Base-by-base conservation (phyloP, 495 filamentous ascomycete species). In the Penicillium bovifimosum region DNA sequence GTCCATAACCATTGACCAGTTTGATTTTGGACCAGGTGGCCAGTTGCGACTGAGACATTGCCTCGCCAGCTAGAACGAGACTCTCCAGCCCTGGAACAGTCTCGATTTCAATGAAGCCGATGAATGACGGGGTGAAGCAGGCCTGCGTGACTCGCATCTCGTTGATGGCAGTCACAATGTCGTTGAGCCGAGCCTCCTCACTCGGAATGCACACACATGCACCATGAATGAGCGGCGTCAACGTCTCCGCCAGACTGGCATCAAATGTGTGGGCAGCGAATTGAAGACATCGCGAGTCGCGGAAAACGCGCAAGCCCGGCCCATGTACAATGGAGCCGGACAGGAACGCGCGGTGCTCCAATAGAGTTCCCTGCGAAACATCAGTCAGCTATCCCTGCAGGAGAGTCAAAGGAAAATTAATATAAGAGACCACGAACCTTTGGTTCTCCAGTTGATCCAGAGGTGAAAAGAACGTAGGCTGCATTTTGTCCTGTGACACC, bases 1-100 rank as follows among this genome's bases (percentile, higher is more conserved):
- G 83, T 0, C 83, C 83, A 50, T 85, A 86, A 3, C 71, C 81
- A 60, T 85, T 85, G 52, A 84, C 59, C 43, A 82, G 67, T 64
- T 68, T 66, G 31, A 77, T 71, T 50, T 62, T 70, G 10, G 74
- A 79, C 83, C 83, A 86, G 18, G 69, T 75, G 1, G 69, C 63
- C 32, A 80, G 62, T 50, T 80, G 61, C 3, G 73, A 72, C 34
- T 71, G 67, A 18, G 75, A 74, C 74, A 85, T 78, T 34, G 77
- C 66, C 60, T 86, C 83, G 7, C 81, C 81, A 7, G 65, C 75
- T 27, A 78, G 62, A 16, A 77, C 62, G 1, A 83, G 57, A 31
- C 55, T 71, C 35, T 72, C 62, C 17, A 85, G 58, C 6, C 60
- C 61, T 0, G 78, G 76, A 16, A 83, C 69, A 4, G 60, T 67